Percentiles rank a stretch among this genome's conserved stretches.
phyloP scores from a whole-genome alignment of 371 early-diverging fungal species.

The Mucor irregularis region DNA sequence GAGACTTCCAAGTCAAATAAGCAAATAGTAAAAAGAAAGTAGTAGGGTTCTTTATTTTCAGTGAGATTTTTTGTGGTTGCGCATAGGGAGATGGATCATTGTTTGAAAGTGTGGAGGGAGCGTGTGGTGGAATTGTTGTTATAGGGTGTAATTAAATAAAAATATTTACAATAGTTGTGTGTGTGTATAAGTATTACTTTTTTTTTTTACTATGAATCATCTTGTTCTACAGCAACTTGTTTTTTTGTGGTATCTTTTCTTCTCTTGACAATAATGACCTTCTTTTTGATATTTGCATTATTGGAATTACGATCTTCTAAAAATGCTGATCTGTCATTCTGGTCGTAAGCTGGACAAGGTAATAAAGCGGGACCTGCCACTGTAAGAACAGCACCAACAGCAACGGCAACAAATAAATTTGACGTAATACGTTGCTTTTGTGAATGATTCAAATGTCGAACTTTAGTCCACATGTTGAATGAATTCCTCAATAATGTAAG shows the following conservation, averaged over 20 bases:
- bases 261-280: constrained; percentile 31
- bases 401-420: constrained; percentile 48
- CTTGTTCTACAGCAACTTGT: not conserved
- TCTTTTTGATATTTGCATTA: constrained; percentile 31
- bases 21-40: too few species aligned
- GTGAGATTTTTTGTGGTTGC: too few species aligned
- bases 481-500: not conserved
- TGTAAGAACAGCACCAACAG: constrained; percentile 45
- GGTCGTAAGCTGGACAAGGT: constrained; percentile 54
- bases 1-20: too few species aligned
- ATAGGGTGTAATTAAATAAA: not conserved
- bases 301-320: too few species aligned
- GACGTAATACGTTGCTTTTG: constrained; percentile 51
- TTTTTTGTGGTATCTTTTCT: constrained; percentile 17
- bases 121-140: too few species aligned
- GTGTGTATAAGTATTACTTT: not conserved
- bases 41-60: too few species aligned
- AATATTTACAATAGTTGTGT: not conserved
- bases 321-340: constrained; percentile 45
- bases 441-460: constrained; percentile 45
- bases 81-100: too few species aligned
- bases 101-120: too few species aligned
- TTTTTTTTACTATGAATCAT: not conserved
- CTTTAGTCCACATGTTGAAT: constrained; percentile 34
- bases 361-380: constrained; percentile 48